Base-by-base conservation (phyloP, 495 filamentous ascomycete species). In the Penicillium turbatum region DNA sequence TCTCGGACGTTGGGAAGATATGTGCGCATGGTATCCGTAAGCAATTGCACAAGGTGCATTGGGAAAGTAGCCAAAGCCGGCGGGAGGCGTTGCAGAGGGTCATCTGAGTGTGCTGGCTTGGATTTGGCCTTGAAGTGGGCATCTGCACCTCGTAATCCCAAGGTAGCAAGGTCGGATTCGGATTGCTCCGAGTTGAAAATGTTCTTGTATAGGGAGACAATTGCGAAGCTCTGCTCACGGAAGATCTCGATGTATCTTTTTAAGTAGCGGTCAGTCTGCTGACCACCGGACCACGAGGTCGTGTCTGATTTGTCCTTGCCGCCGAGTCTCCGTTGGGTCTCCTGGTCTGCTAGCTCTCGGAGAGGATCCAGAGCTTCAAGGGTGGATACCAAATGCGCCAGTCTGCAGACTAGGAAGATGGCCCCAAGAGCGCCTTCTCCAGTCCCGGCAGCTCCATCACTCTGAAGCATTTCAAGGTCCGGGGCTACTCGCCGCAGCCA, bases 171-270 rank as follows among this genome's bases (percentile, higher is more conserved):
- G 8, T 76, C 73, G 27, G 59, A 53, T 26, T 72, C 66, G 31
- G 71, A 66, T 57, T 70, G 60, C 38, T 76, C 71, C 7, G 80
- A 74, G 3, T 86, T 83, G 64, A 97, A 97, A 40, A 97, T 93
- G 60, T 82, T 89, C 55, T 84, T 87, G 66, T 93, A 96, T 80
- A 97, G 87, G 16, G 87, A 91, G 17, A 97, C 81, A 53, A 97
- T 95, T 10, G 87, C 87, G 63, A 99, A 99, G 62, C 89, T 93
- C 70, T 99, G 95, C 71, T 99, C 95, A 47, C 95, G 87, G 71
- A 97, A 97, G 27, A 97, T 95, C 68, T 99, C 95, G 60, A 99
- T 86, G 72, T 95, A 99, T 47, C 89, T 77, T 67, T 99, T 99
- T 34, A 99, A 73, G 59, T 90, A 99, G 21, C 89, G 80, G 63